Evolutionary conservation across 2,329 filamentous ascomycete species (phyloP).

Genomic region (Epichloe typhina): DNA sequence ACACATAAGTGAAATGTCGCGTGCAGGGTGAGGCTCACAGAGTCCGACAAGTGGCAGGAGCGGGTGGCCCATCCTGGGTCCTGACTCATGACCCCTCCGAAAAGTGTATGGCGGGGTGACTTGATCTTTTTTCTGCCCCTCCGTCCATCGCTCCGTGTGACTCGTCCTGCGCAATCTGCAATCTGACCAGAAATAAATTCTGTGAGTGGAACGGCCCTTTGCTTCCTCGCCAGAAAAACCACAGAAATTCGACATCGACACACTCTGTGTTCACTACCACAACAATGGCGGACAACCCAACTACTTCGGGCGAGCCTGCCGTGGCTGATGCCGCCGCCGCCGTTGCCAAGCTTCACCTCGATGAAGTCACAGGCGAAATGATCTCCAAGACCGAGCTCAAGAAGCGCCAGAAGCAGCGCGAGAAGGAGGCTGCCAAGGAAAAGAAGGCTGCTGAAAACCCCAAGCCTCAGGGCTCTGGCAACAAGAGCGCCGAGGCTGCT

Average conservation of each 20-base stretch:
- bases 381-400: slow-evolving; percentile 81
- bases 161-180: neutral
- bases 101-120: slow-evolving; percentile 3
- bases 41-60: too few species aligned
- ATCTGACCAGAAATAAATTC: neutral
- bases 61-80: too few species aligned
- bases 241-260: neutral
- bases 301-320: slow-evolving; percentile 21
- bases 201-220: neutral
- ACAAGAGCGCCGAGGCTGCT: slow-evolving; percentile 45
- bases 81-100: neutral
- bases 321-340: slow-evolving; percentile 40
- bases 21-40: too few species aligned
- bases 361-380: slow-evolving; percentile 86
- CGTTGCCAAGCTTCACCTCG: slow-evolving; percentile 65
- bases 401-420: slow-evolving; percentile 85
- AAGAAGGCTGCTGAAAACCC: slow-evolving; percentile 68
- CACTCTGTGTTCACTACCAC: neutral
- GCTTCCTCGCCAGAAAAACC: neutral
- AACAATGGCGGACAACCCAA: slow-evolving; percentile 21
- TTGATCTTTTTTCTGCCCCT: slow-evolving; percentile 4
- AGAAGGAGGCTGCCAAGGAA: slow-evolving; percentile 78
- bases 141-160: neutral
- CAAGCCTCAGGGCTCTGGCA: slow-evolving; percentile 41
- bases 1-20: too few species aligned